Evolutionary conservation across 2,329 filamentous ascomycete species (phyloP).

Genomic region (Arachnomyces sp.): DNA sequence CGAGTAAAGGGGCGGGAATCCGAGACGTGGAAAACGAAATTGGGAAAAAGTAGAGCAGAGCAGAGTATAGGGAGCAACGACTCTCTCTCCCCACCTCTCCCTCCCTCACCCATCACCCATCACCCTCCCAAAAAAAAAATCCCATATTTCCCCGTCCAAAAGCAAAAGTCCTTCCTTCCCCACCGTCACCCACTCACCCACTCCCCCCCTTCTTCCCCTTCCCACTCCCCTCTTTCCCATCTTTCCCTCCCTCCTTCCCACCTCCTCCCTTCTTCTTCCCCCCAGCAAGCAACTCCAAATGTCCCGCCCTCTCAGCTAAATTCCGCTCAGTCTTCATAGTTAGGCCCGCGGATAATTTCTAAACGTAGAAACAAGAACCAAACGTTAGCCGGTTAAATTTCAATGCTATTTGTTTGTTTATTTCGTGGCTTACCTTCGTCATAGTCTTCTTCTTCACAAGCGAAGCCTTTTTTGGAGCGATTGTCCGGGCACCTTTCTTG

Average conservation of each 20-base stretch:
- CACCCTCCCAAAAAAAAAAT: too few species aligned
- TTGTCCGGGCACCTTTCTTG: slow-evolving; percentile 52
- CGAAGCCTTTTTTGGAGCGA: slow-evolving; percentile 57
- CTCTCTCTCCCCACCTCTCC: neutral
- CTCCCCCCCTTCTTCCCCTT: slow-evolving; percentile 15
- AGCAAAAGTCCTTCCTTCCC: too few species aligned
- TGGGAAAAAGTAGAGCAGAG: too few species aligned
- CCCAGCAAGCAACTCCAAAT: slow-evolving; percentile 59
- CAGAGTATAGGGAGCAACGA: too few species aligned
- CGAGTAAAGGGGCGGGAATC: too few species aligned
- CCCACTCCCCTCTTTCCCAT: slow-evolving; percentile 23
- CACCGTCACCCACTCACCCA: neutral
- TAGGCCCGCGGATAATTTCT: slow-evolving; percentile 56
- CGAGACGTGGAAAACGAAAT: too few species aligned
- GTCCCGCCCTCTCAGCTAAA: slow-evolving; percentile 58
- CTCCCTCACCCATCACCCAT: neutral
- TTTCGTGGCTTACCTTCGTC: slow-evolving; percentile 43
- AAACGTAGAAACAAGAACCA: slow-evolving; percentile 1
- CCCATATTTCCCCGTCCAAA: too few species aligned
- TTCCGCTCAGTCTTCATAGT: slow-evolving; percentile 58
- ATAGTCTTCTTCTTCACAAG: slow-evolving; percentile 55
- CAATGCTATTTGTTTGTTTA: neutral
- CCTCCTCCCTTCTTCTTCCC: slow-evolving; percentile 53
- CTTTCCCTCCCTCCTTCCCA: slow-evolving; percentile 28
- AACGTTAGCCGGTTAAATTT: slow-evolving; percentile 15